A percentile compares a stretch with the other conserved stretches of the same genome.
Conservation (phyloP, 306 rosid genomes). For the Amphicarpaea edgeworthii region DNA sequence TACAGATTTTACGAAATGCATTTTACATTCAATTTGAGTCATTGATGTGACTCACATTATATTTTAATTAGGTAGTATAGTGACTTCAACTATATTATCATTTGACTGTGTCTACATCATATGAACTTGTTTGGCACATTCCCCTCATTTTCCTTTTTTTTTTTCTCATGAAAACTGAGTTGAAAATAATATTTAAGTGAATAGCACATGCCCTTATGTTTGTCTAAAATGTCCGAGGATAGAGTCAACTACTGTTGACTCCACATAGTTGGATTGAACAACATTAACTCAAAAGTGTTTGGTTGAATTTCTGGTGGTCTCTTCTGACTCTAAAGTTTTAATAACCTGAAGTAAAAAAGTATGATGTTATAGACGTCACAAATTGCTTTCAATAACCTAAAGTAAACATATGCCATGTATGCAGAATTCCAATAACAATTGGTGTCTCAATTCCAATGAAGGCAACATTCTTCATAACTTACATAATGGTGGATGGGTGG, state of each 20-base stretch:
- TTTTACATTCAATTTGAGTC: not conserved
- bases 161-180: not conserved
- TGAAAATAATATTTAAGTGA: not conserved
- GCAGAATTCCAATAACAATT: slow-evolving; percentile 88
- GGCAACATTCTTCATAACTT: slow-evolving; percentile 97
- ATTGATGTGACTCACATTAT: not conserved
- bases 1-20: not conserved
- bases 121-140: slow-evolving; percentile 3
- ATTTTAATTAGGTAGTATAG: not conserved
- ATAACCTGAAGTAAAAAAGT: slow-evolving; percentile 12
- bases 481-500: slow-evolving; percentile 99
- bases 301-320: not conserved
- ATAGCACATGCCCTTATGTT: not conserved
- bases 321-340: not conserved
- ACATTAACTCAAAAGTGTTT: not conserved
- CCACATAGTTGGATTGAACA: not conserved
- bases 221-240: not conserved
- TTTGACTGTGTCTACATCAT: not conserved
- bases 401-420: slow-evolving; percentile 31
- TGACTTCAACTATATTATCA: not conserved
- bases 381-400: slow-evolving; percentile 5
- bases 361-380: not conserved
- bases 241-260: not conserved
- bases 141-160: not conserved
- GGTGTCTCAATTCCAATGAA: slow-evolving; percentile 99